Percentiles rank a stretch among this genome's conserved stretches.
phyloP scores from a whole-genome alignment of 345 rosid genomes.

The Gossypium thurberi region DNA sequence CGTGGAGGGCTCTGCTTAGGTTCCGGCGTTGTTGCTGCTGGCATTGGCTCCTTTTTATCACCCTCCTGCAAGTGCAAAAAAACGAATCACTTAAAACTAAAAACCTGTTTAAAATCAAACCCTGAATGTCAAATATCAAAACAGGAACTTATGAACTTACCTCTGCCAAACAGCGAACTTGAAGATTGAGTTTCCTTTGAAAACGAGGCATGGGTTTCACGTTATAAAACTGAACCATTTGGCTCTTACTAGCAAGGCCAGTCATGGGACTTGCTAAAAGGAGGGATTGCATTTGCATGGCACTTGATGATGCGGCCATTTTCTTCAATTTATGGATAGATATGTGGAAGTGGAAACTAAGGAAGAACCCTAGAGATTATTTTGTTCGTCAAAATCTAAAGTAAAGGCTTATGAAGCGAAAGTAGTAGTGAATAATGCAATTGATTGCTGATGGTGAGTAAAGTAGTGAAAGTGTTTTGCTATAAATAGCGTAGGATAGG shows the following conservation, averaged over 20 bases:
- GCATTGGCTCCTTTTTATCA: background rate
- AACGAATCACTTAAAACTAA: background rate
- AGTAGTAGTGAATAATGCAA: background rate
- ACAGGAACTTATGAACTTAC: slow-evolving; percentile 16
- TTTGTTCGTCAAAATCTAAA: too few species aligned
- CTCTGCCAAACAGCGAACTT: slow-evolving; percentile 40
- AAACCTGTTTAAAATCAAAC: background rate
- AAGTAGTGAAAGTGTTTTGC: background rate
- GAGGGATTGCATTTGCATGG: slow-evolving; percentile 47
- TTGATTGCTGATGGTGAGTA: background rate
- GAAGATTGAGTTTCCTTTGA: slow-evolving; percentile 19
- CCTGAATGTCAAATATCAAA: background rate
- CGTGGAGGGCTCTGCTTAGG: background rate
- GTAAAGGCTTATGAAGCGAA: background rate
- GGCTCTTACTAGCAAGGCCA: slow-evolving; percentile 17
- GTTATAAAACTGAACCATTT: slow-evolving; percentile 16
- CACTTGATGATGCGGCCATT: slow-evolving; percentile 36
- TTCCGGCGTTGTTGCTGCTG: background rate
- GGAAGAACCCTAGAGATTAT: background rate
- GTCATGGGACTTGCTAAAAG: slow-evolving; percentile 26
- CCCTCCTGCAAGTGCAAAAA: background rate
- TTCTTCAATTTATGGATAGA: background rate
- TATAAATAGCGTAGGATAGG: background rate
- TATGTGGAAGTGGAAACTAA: background rate
- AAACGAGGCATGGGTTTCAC: slow-evolving; percentile 17